Percentiles rank a stretch among this genome's conserved stretches.
phyloP scores from a whole-genome alignment of 495 filamentous ascomycete genomes.

The Hypoxylon cercidicola region DNA sequence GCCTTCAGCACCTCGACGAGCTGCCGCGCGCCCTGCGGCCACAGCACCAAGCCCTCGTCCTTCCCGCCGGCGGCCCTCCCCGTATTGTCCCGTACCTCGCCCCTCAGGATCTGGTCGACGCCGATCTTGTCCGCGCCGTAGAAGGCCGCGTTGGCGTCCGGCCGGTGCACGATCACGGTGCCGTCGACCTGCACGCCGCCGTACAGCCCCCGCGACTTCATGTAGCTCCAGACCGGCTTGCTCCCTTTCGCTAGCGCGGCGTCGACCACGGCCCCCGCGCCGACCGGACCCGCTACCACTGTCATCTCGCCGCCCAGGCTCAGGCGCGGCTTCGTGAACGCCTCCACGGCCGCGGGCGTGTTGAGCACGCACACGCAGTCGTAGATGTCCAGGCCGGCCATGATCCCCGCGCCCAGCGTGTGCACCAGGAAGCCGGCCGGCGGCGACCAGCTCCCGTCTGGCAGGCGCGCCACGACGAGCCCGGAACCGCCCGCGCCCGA shows the following conservation, averaged over 20 bases:
- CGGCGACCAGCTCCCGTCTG: constrained; percentile 79
- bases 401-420: constrained; percentile 78
- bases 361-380: constrained; percentile 87
- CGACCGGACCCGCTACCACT: constrained; percentile 77
- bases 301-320: constrained; percentile 80
- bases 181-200: constrained; percentile 80
- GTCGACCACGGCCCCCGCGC: constrained; percentile 69
- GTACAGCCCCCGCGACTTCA: constrained; percentile 81
- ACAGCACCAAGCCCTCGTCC: constrained; percentile 33
- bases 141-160: constrained; percentile 80
- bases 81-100: constrained; percentile 57
- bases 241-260: constrained; percentile 28
- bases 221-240: constrained; percentile 77
- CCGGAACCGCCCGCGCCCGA: constrained; percentile 82
- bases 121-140: constrained; percentile 68
- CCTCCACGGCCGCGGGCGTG: constrained; percentile 73
- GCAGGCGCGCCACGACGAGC: constrained; percentile 73
- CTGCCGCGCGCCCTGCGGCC: constrained; percentile 47
- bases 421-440: constrained; percentile 83
- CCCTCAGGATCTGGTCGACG: constrained; percentile 70
- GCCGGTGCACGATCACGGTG: constrained; percentile 77
- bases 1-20: constrained; percentile 77
- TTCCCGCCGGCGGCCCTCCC: constrained; percentile 1
- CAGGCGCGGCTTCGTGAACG: constrained; percentile 74
- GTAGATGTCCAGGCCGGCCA: constrained; percentile 84